Evolutionary conservation across 2,329 filamentous ascomycete species (phyloP), one percentile per base, ranked within the genome.

Genomic region (Talaromyces sp.): DNA sequence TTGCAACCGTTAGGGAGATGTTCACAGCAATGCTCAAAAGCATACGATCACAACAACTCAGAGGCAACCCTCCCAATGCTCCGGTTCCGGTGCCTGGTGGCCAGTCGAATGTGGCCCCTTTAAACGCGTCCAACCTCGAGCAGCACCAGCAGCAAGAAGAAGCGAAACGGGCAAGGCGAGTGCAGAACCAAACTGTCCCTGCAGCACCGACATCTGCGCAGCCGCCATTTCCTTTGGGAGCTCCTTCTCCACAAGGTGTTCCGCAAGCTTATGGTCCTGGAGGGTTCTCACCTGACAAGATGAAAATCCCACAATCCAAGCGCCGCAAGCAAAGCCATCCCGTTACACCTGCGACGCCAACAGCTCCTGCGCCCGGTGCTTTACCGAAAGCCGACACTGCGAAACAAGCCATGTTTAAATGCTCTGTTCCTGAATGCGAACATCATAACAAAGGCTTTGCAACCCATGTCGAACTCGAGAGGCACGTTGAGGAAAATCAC

Each of bases 291-390:
- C 78, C 80, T 11, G 81, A 84, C 56, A 82, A 85, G 64, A 77
- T 88, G 53, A 82, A 84, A 53, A 71, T 87, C 26, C 85, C 84
- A 19, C 78, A 81, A 2, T 76, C 78, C 59, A 87, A 86, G 75
- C 83, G 79, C 67, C 78, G 80, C 58, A 85, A 84, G 75, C 77
- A 82, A 63, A 80, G 80, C 57, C 77, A 81, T 57, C 70, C 76
- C 62, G 63, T 65, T 14, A 69, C 67, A 56, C 58, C 68, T 13
- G 56, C 63, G 8, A 31, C 64, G 10, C 67, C 68, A 21, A 57
- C 63, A 14, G 59, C 64, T 29, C 61, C 60, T 55, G 66, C 67
- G n/a, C 59, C 60, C 17, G 65, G 64, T 24, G 60, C 60, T 32
- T 52, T 56, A 1, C 60, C 68, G 24, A 66, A 67, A 49, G 14